phyloP scores from a whole-genome alignment of 495 filamentous ascomycete species.

The Lasiosphaeria miniovina region DNA sequence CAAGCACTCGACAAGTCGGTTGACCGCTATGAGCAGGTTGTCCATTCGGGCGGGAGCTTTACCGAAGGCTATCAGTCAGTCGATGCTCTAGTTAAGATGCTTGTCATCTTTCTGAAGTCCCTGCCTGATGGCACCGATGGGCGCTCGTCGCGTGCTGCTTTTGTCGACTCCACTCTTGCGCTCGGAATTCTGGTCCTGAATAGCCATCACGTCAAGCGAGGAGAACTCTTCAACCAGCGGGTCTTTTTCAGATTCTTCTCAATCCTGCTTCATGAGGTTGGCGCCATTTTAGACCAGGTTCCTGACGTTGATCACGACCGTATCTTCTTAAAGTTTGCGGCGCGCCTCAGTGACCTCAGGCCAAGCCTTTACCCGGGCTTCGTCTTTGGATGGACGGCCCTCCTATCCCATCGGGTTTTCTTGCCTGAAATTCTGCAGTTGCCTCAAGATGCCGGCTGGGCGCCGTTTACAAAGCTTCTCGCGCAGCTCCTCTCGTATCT shows the following conservation, averaged over 20 bases:
- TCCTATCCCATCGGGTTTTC: constrained; percentile 84
- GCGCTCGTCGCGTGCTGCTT: constrained; percentile 51
- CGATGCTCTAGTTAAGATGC: constrained; percentile 85
- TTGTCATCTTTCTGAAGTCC: constrained; percentile 69
- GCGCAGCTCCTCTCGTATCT: constrained; percentile 70
- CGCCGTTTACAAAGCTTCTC: constrained; percentile 69
- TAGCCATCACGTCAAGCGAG: constrained; percentile 77
- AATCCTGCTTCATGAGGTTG: constrained; percentile 67
- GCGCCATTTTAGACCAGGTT: constrained; percentile 32
- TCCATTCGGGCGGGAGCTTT: constrained; percentile 57
- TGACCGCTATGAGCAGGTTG: constrained; percentile 64
- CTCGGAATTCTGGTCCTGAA: constrained; percentile 77
- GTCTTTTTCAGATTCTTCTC: constrained; percentile 93
- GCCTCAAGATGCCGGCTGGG: constrained; percentile 69
- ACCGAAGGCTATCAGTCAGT: constrained; percentile 70
- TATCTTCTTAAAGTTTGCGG: constrained; percentile 69
- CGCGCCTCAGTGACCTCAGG: constrained; percentile 70
- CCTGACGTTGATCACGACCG: constrained; percentile 58
- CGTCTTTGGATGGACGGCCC: constrained; percentile 74
- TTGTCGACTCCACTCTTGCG: constrained; percentile 71
- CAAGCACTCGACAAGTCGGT: constrained; percentile 78
- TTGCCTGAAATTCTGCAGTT: constrained; percentile 75
- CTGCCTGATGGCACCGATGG: constrained; percentile 54
- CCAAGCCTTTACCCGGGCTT: constrained; percentile 78
- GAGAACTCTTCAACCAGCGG: constrained; percentile 78